These are phyloP conservation scores for Ophiostoma sp. DNA, from an alignment of 2,329 filamentous ascomycete genomes.

Conservation along the genomic window DNA sequence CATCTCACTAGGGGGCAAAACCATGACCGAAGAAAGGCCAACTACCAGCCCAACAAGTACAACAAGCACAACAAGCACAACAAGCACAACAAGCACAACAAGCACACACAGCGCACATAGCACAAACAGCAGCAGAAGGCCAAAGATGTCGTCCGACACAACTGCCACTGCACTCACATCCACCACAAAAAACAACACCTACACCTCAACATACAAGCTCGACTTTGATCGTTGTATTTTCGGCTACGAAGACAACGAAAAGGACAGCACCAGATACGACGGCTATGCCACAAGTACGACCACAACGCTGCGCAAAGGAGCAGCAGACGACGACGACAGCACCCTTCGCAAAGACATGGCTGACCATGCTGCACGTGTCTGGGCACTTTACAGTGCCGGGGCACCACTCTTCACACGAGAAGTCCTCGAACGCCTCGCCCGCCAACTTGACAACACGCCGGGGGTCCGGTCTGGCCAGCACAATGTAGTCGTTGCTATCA, in stretches of 20 bases:
- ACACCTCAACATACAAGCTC: neutral
- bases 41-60: constrained; percentile 11
- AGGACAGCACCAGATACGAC: neutral
- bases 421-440: constrained; percentile 18
- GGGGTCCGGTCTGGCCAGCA: constrained; percentile 22
- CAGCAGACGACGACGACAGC: constrained; percentile 6
- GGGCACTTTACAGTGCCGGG: constrained; percentile 24
- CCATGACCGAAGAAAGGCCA: constrained; percentile 9
- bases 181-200: neutral
- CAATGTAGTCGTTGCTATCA: constrained; percentile 18
- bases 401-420: constrained; percentile 25
- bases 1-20: constrained; percentile 10
- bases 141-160: constrained; percentile 7
- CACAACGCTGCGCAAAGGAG: neutral
- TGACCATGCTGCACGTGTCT: constrained; percentile 16
- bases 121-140: neutral
- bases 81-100: neutral
- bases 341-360: constrained; percentile 19
- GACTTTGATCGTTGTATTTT: constrained; percentile 4
- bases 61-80: neutral
- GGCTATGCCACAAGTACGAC: constrained; percentile 7
- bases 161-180: neutral
- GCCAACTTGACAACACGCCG: constrained; percentile 20
- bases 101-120: neutral
- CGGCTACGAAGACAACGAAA: neutral